A percentile compares a stretch with the other conserved stretches of the same genome.
These are phyloP conservation scores for Chrysoporthe cubensis DNA, from an alignment of 2,329 filamentous ascomycete genomes.

Conservation along the genomic window DNA sequence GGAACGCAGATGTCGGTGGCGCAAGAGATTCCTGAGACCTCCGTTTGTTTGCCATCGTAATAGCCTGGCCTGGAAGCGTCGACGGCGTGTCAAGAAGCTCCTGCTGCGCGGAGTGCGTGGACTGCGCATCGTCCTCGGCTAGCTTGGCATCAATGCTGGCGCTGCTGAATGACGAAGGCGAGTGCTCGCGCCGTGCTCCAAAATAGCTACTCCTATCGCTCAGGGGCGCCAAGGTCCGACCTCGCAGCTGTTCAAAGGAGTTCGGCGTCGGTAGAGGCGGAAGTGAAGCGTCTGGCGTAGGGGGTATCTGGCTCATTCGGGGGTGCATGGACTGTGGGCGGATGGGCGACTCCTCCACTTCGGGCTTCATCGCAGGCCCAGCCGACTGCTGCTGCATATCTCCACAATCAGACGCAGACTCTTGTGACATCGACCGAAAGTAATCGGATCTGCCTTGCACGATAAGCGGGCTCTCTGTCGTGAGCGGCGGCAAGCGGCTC, in stretches of 20 bases:
- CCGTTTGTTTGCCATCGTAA: conserved; percentile 51
- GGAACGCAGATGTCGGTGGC: conserved; percentile 38
- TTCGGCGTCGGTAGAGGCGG: conserved; percentile 48
- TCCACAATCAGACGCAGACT: conserved; percentile 56
- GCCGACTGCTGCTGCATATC: conserved; percentile 43
- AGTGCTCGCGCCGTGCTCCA: conserved; percentile 61
- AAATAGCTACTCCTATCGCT: conserved; percentile 50
- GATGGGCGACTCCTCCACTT: conserved; percentile 60
- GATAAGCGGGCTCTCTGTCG: conserved; percentile 79
- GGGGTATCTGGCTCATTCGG: conserved; percentile 67
- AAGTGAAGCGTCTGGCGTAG: conserved; percentile 51
- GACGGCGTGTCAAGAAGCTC: conserved; percentile 43
- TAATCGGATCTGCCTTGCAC: conserved; percentile 77
- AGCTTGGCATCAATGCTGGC: conserved; percentile 28
- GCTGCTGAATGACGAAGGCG: conserved; percentile 57
- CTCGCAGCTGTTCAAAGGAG: conserved; percentile 46
- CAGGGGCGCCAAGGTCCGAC: conserved; percentile 44
- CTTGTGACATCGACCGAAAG: conserved; percentile 75
- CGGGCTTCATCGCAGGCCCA: conserved; percentile 55
- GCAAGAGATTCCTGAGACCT: conserved; percentile 52
- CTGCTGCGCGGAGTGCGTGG: conserved; percentile 40
- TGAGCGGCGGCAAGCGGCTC: conserved; percentile 82
- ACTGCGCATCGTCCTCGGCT: conserved; percentile 27
- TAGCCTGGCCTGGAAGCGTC: conserved; percentile 33
- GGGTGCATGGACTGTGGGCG: conserved; percentile 77